These are phyloP conservation scores for Leishmania martiniquensis DNA, from an alignment of 208 protist genomes.

Conservation along the genomic window DNA sequence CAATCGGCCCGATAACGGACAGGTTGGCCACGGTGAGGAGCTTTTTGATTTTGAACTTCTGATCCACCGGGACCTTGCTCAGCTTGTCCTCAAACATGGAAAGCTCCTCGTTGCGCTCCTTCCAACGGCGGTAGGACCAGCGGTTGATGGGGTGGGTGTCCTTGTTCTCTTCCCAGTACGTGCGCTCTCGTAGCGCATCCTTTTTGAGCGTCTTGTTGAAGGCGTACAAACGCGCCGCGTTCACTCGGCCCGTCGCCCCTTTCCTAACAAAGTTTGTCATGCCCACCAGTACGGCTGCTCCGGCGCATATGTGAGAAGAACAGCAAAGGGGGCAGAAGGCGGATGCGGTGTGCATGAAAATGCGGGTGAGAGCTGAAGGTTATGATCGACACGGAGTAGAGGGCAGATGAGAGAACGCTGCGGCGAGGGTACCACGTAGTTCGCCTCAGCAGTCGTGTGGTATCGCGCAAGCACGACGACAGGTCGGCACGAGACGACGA, in stretches of 20 bases:
- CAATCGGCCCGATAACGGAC: constrained; percentile 68
- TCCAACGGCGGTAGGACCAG: constrained; percentile 80
- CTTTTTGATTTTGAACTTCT: constrained; percentile 90
- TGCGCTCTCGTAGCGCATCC: constrained; percentile 64
- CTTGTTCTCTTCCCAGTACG: constrained; percentile 84
- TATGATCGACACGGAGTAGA: neutral
- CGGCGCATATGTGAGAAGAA: neutral
- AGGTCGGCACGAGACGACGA: neutral
- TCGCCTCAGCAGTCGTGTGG: neutral
- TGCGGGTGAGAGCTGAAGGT: neutral
- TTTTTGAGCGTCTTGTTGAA: constrained; percentile 88
- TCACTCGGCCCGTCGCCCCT: constrained; percentile 61
- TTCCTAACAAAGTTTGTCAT: constrained; percentile 71
- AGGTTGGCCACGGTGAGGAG: constrained; percentile 80
- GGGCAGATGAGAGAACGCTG: too few species aligned
- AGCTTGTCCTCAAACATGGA: constrained; percentile 84
- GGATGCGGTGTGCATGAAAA: neutral
- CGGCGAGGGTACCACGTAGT: neutral
- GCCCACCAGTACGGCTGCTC: neutral
- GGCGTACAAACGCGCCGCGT: constrained; percentile 70
- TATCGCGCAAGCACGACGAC: too few species aligned
- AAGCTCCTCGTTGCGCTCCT: constrained; percentile 72
- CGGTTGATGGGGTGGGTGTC: constrained; percentile 85
- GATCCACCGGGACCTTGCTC: constrained; percentile 73
- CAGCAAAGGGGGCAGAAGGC: neutral